phyloP scores from a whole-genome alignment of 225 moss, liverwort and hornwort genomes.

The Bryoerythrophyllum caledonicum region DNA sequence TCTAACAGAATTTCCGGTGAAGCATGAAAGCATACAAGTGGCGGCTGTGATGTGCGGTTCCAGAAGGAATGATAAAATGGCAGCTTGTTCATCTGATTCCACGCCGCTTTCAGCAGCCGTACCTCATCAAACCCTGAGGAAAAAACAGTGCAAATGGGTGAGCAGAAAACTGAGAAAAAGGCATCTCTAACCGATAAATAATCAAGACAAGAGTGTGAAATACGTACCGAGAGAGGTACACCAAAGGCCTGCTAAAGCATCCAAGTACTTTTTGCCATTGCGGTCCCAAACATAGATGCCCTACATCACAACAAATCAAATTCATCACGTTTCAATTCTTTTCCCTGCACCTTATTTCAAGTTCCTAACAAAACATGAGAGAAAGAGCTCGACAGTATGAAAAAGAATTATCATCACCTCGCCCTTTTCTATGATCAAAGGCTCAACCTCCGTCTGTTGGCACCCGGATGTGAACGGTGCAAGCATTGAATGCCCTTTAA shows the following conservation, averaged over 20 bases:
- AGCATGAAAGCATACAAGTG: slow-evolving; percentile 60
- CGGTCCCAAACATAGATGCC: slow-evolving; percentile 81
- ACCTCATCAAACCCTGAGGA: slow-evolving; percentile 84
- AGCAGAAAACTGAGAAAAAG: neutral
- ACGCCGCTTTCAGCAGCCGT: slow-evolving; percentile 83
- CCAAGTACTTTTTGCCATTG: slow-evolving; percentile 81
- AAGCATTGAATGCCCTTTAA: slow-evolving; percentile 65
- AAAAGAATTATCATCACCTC: slow-evolving; percentile 48
- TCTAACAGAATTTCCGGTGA: neutral
- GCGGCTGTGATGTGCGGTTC: slow-evolving; percentile 91
- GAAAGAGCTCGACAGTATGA: neutral
- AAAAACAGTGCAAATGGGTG: slow-evolving; percentile 3
- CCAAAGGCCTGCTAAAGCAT: slow-evolving; percentile 97
- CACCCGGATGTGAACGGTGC: slow-evolving; percentile 90
- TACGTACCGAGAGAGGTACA: slow-evolving; percentile 71
- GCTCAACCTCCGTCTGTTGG: slow-evolving; percentile 51
- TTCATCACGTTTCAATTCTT: neutral
- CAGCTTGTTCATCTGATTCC: slow-evolving; percentile 69
- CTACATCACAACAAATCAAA: slow-evolving; percentile 28
- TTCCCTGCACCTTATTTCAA: neutral
- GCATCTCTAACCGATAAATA: neutral
- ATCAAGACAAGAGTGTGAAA: neutral
- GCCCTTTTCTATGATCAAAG: slow-evolving; percentile 70
- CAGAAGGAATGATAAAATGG: slow-evolving; percentile 99
- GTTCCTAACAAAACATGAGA: slow-evolving; percentile 3